Conservation (phyloP, 768 basidiomycete species). For the Russula emetica region DNA sequence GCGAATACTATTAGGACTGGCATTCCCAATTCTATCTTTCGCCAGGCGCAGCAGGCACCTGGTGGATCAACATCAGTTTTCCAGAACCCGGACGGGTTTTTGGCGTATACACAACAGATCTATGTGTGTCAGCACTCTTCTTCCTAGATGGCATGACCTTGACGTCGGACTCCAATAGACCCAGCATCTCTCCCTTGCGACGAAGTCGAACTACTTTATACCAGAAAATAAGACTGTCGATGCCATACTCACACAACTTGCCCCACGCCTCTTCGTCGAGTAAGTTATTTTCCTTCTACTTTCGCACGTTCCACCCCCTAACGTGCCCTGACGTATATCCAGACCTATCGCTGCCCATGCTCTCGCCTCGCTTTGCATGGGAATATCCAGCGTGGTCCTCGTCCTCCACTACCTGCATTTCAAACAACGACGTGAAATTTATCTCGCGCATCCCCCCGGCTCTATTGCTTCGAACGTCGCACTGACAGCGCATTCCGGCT, state of each 20-base stretch:
- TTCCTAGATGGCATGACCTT: neutral
- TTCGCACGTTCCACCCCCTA: neutral
- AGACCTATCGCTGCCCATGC: conserved; percentile 52
- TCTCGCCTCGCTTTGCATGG: conserved; percentile 47
- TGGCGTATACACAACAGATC: conserved; percentile 46
- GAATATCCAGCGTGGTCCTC: conserved; percentile 47
- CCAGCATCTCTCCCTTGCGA: conserved; percentile 53
- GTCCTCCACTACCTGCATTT: conserved; percentile 45
- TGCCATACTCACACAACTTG: conserved; percentile 40
- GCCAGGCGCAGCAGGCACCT: conserved; percentile 42
- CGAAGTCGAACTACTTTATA: conserved; percentile 58
- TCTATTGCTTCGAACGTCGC: conserved; percentile 17
- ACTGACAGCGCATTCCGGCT: conserved; percentile 26
- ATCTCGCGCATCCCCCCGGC: conserved; percentile 22
- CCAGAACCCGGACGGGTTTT: conserved; percentile 46
- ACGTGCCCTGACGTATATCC: conserved; percentile 4
- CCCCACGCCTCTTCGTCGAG: conserved; percentile 56
- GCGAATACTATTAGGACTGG: conserved; percentile 46
- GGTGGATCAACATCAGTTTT: conserved; percentile 46
- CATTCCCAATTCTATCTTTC: conserved; percentile 59
- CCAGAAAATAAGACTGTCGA: conserved; percentile 37
- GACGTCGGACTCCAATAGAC: conserved; percentile 38
- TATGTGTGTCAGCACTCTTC: conserved; percentile 40
- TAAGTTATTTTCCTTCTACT: conserved; percentile 35
- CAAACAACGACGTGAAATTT: conserved; percentile 15